Base-by-base conservation (phyloP, 192 early-diverging fungal species). In the Umbelopsis sp. region DNA sequence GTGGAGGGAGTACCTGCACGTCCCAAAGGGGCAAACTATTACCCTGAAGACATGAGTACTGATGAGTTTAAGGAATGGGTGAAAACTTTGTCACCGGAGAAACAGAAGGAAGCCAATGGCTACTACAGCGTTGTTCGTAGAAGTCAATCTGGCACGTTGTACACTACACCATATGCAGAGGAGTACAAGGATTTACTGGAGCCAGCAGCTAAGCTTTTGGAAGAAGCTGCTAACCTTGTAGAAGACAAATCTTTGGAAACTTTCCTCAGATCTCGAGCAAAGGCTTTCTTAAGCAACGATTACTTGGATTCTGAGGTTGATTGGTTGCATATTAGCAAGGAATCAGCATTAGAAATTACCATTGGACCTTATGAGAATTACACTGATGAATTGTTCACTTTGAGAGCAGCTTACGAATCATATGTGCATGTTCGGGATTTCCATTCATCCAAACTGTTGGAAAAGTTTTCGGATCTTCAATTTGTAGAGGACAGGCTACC, bases 311-410 rank as follows among this genome's bases (percentile, higher is more conserved):
- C 88, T 8, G 90, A 93, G 69, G 76, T 91, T 0, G 80, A 86
- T 35, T 93, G 91, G 91, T 78, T 93, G 22, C 76, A 78, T 18
- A 86, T 93, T 53, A 85, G 79, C 69, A 87, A 86, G 46, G 74
- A 76, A 5, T 87, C 88, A 48, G 77, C 85, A 2, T 75, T 92
- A 16, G 91, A 92, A 79, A 81, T 89, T 9, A 89, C 91, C 8
- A 75, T 84, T 12, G 89, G 89, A 25, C 89, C 91, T 37, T 92
- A 92, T 70, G 91, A 92, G 81, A 85, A 86, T 9, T 93, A 93
- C 69, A 86, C 87, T 23, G 91, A 93, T 67, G 83, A 85, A 71
- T 49, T 91, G 69, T 85, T 86, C 44, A 78, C 80, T n/a, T 71
- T 80, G 65, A 91, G 90, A 69, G 84, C 88, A 51, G 86, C 89